Evolutionary conservation across 371 early-diverging fungal genomes (phyloP), one percentile per base, ranked within the genome.

Genomic region (Rhizopus delemar): DNA sequence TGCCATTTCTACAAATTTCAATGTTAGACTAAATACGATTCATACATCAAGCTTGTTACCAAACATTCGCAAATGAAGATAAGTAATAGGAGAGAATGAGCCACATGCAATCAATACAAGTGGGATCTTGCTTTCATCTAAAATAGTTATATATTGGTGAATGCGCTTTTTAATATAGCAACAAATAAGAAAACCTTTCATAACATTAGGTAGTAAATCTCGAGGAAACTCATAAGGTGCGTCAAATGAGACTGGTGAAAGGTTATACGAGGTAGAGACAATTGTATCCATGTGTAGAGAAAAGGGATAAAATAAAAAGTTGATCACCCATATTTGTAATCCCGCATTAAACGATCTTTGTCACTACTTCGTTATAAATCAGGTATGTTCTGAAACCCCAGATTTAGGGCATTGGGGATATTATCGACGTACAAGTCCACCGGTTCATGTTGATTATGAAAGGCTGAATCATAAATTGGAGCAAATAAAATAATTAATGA

Each of bases 51-150:
- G n/a, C 13, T 56, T 46, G 46, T 34, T 86, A 96, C 96, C 98
- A 82, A 98, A 97, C 93, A 98, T 95, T 63, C 99, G 88, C 63
- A 98, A 75, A 64, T 98, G 99, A 38, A 97, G 86, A 75, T 96
- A 95, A 2, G 99, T 98, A 41, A 98, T 89, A 8, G 99, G 99
- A 1, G 96, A 95, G 69, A 90, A 98, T 0, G 97, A 97, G 3
- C 99, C 99, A 70, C 99, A 98, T 1, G 94, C 97, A 5, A 98
- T 92, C n/a, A 97, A 71, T 3, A 97, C 96, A 8, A 97, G 74
- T 13, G 99, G 98, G 9, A 75, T 85, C 70, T 92, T 93, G 54
- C 71, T 75, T 11, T 88, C 82, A 76, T 94, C 95, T 91, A 62
- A 43, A 11, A 43, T 8, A 36, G 36, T 36, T 36, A 8, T 36